A percentile compares a stretch with the other conserved stretches of the same genome.
These are phyloP conservation scores for Magnolia kwangsiensis DNA, from an alignment of 164 flowering plant genomes.

Conservation along the genomic window DNA sequence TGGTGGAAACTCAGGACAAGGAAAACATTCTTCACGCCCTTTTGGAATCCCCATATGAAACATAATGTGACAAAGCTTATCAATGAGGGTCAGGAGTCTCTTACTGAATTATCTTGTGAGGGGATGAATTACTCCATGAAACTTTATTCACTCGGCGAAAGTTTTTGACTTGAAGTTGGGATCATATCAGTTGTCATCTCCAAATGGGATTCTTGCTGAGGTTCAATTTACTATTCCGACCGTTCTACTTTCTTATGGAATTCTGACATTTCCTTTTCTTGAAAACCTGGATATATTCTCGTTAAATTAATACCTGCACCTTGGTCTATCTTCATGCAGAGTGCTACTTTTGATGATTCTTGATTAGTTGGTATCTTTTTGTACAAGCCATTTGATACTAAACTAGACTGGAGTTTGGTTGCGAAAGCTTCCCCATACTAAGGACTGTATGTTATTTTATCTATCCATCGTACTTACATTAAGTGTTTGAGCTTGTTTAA, in stretches of 20 bases:
- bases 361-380: constrained; percentile 65
- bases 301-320: background rate
- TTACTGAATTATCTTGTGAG: constrained; percentile 93
- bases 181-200: constrained; percentile 78
- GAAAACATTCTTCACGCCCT: constrained; percentile 55
- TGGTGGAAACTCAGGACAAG: constrained; percentile 31
- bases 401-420: constrained; percentile 93
- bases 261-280: background rate
- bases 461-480: background rate
- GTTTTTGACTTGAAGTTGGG: constrained; percentile 76
- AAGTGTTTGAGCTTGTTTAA: constrained; percentile 11
- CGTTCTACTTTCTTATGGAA: background rate
- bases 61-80: constrained; percentile 90
- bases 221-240: constrained; percentile 28
- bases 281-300: background rate
- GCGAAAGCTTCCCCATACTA: constrained; percentile 97
- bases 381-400: constrained; percentile 82
- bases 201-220: constrained; percentile 88
- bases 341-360: constrained; percentile 72
- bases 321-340: constrained; percentile 45
- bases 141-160: constrained; percentile 76
- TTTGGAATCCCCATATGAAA: constrained; percentile 78
- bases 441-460: constrained; percentile 62
- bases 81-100: constrained; percentile 40
- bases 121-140: constrained; percentile 61